Evolutionary conservation across 495 filamentous ascomycete species (phyloP).

Genomic region (Penicillium diatomitis): DNA sequence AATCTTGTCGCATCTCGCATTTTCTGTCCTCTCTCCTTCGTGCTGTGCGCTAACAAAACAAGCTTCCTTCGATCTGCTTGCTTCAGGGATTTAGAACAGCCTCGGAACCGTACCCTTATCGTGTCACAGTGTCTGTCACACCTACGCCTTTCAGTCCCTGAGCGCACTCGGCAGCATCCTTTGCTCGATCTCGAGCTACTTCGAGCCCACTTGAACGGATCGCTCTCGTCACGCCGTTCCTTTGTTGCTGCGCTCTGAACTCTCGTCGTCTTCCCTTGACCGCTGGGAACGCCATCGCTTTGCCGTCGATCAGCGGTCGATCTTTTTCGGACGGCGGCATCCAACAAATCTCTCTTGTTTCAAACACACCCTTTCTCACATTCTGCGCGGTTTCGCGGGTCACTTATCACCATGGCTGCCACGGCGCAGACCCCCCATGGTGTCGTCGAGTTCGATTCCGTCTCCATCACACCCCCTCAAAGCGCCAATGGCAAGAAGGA

Average conservation of each 20-base stretch:
- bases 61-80: conserved; percentile 1
- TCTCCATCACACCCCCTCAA: conserved; percentile 38
- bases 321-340: conserved; percentile 35
- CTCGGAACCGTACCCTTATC: conserved; percentile 17
- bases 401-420: conserved; percentile 24
- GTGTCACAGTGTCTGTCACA: conserved; percentile 11
- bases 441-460: conserved; percentile 24
- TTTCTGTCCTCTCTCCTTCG: no score
- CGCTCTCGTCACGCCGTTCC: not conserved
- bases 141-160: not conserved
- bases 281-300: conserved; percentile 32
- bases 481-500: conserved; percentile 39
- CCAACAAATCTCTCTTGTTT: not conserved
- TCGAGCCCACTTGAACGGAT: not conserved
- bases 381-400: not conserved
- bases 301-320: conserved; percentile 45
- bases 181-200: no score
- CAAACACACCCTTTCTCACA: conserved; percentile 4
- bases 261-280: conserved; percentile 26
- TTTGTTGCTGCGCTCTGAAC: not conserved
- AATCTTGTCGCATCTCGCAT: no score
- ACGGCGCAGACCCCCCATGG: conserved; percentile 24
- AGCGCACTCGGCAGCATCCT: not conserved
- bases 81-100: conserved; percentile 13
- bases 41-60: no score